Conservation (phyloP, 2,329 filamentous ascomycete species). For the Aspergillaceae sp. region DNA sequence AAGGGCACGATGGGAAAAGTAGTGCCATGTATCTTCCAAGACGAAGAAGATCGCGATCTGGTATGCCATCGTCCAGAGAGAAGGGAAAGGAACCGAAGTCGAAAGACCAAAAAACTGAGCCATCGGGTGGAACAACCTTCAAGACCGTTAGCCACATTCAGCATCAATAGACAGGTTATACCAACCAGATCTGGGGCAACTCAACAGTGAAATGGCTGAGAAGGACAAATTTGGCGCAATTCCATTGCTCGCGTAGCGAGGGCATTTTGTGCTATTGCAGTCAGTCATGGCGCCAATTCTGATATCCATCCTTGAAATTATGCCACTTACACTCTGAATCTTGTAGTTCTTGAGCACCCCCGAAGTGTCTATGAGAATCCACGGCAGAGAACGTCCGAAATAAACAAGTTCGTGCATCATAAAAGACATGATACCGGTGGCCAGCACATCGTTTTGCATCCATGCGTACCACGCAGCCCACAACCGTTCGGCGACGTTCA, state of each 20-base stretch:
- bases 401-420: constrained; percentile 89
- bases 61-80: constrained; percentile 73
- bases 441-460: constrained; percentile 95
- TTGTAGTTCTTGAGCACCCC: constrained; percentile 89
- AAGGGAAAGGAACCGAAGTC: constrained; percentile 82
- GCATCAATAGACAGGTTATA: not conserved
- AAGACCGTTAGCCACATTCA: not conserved
- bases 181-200: constrained; percentile 86
- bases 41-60: constrained; percentile 94
- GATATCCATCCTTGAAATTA: no score
- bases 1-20: constrained; percentile 87
- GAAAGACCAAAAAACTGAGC: constrained; percentile 85
- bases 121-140: constrained; percentile 84
- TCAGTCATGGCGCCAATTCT: no score
- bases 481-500: constrained; percentile 77
- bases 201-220: constrained; percentile 96
- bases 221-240: constrained; percentile 86
- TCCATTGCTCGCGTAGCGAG: constrained; percentile 86
- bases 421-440: constrained; percentile 97
- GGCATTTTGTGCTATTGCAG: constrained; percentile 64
- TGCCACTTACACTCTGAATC: constrained; percentile 65
- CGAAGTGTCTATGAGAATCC: constrained; percentile 83
- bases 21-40: constrained; percentile 95
- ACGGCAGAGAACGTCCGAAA: constrained; percentile 84
- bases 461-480: constrained; percentile 97